Percentiles rank a stretch among this genome's conserved stretches.
phyloP scores from a whole-genome alignment of 352 stramenopile genomes.

The Phytophthora constricta region DNA sequence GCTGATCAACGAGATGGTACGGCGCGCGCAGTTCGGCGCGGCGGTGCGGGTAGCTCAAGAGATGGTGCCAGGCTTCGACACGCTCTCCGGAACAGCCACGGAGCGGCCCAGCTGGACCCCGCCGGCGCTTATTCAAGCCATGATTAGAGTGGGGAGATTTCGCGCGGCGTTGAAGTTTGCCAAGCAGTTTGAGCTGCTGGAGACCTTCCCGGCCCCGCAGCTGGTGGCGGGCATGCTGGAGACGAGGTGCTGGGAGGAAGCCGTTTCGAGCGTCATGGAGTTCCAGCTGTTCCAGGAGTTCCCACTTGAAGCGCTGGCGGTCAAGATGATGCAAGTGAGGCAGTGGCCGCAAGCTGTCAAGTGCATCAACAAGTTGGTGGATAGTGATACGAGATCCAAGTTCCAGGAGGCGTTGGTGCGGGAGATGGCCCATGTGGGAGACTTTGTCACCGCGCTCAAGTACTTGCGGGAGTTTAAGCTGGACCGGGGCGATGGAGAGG shows the following conservation, averaged over 20 bases:
- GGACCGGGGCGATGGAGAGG: slow-evolving; percentile 44
- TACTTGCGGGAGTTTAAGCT: slow-evolving; percentile 87
- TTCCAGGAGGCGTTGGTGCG: slow-evolving; percentile 68
- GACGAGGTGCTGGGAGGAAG: slow-evolving; percentile 70
- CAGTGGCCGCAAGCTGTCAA: slow-evolving; percentile 80
- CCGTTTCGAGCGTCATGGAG: slow-evolving; percentile 78
- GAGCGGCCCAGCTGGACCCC: slow-evolving; percentile 73
- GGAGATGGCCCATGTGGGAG: slow-evolving; percentile 58
- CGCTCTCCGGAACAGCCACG: slow-evolving; percentile 32
- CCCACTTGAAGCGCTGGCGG: slow-evolving; percentile 64
- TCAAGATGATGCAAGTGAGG: slow-evolving; percentile 69
- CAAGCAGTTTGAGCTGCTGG: slow-evolving; percentile 81
- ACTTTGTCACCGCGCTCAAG: slow-evolving; percentile 71
- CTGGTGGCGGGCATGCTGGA: slow-evolving; percentile 79
- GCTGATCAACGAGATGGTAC: slow-evolving; percentile 83
- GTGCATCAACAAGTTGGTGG: slow-evolving; percentile 79
- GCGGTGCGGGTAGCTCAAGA: slow-evolving; percentile 82
- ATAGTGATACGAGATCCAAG: slow-evolving; percentile 40
- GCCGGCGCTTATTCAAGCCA: slow-evolving; percentile 80
- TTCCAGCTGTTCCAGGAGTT: slow-evolving; percentile 76
- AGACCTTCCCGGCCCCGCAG: slow-evolving; percentile 68
- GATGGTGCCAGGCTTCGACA: slow-evolving; percentile 78
- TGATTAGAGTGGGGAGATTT: slow-evolving; percentile 79
- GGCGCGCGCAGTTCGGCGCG: slow-evolving; percentile 65
- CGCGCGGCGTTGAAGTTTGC: slow-evolving; percentile 78